These are phyloP conservation scores for Aspergillus ochraceus DNA, from an alignment of 2,329 filamentous ascomycete species.

Conservation along the genomic window DNA sequence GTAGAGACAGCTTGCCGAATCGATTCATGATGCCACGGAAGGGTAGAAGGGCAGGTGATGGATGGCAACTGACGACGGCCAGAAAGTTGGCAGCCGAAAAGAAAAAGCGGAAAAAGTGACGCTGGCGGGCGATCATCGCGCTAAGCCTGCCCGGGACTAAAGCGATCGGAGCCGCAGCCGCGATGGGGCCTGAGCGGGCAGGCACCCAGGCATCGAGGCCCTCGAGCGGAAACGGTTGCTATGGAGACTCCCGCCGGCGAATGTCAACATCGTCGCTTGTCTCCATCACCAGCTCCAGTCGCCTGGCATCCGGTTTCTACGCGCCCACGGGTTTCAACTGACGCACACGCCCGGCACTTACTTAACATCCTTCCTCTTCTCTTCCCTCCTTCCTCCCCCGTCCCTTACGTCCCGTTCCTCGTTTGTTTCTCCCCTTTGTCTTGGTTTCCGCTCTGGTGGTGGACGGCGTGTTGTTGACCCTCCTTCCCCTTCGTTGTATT, in stretches of 20 bases:
- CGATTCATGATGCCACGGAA: slow-evolving; percentile 16
- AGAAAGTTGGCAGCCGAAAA: slow-evolving; percentile 6
- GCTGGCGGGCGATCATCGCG: slow-evolving; percentile 9
- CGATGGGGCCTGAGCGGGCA: slow-evolving; percentile 5
- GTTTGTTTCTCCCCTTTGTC: slow-evolving; percentile 5
- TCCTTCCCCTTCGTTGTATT: slow-evolving; percentile 11
- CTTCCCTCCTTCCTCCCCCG: not conserved
- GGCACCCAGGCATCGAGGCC: slow-evolving; percentile 15
- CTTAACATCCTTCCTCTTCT: slow-evolving; percentile 10
- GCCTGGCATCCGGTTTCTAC: not conserved
- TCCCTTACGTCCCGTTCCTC: not conserved
- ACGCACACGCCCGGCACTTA: slow-evolving; percentile 13
- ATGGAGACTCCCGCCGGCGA: slow-evolving; percentile 33
- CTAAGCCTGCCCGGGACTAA: slow-evolving; percentile 15
- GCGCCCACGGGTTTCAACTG: slow-evolving; percentile 3
- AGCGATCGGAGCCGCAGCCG: slow-evolving; percentile 10
- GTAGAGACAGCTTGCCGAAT: slow-evolving; percentile 30
- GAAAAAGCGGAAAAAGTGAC: slow-evolving; percentile 6
- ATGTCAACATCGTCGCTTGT: slow-evolving; percentile 28
- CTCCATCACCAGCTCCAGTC: slow-evolving; percentile 4
- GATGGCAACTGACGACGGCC: slow-evolving; percentile 2
- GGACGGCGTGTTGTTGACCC: slow-evolving; percentile 1
- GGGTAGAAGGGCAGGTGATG: not conserved
- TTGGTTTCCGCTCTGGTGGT: not conserved
- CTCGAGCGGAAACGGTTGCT: slow-evolving; percentile 25